These are phyloP conservation scores for Discostella pseudostelligera DNA, from an alignment of 108 stramenopile genomes.

Conservation along the genomic window DNA sequence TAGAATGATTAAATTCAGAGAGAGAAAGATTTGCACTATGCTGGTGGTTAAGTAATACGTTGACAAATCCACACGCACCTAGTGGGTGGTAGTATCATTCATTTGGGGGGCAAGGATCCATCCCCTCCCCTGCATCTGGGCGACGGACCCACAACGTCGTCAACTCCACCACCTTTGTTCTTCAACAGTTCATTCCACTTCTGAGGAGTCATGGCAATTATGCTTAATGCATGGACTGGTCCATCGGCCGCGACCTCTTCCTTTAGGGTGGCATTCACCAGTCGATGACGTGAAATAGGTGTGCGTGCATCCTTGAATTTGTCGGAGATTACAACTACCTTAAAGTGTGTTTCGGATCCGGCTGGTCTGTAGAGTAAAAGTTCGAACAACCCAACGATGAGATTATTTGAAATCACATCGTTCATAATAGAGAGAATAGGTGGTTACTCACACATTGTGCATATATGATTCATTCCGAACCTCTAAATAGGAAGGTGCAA, in stretches of 20 bases:
- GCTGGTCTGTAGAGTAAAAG: constrained; percentile 44
- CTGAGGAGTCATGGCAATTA: constrained; percentile 91
- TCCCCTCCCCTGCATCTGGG: constrained; percentile 82
- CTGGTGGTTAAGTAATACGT: too few relatives aligned
- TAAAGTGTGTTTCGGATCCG: constrained; percentile 94
- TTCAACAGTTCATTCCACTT: constrained; percentile 78
- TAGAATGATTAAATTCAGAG: too few relatives aligned
- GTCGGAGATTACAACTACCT: constrained; percentile 84
- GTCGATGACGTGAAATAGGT: constrained; percentile 77
- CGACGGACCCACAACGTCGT: constrained; percentile 51
- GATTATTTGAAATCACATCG: not conserved
- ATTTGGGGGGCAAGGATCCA: constrained; percentile 59
- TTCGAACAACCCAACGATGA: not conserved
- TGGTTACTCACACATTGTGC: constrained; percentile 77
- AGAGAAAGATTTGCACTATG: too few relatives aligned
- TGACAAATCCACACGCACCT: not conserved
- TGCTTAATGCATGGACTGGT: constrained; percentile 94
- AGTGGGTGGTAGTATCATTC: not conserved
- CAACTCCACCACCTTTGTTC: constrained; percentile 6
- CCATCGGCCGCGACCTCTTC: constrained; percentile 72
- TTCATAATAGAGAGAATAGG: not conserved
- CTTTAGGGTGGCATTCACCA: constrained; percentile 73
- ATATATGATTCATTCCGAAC: constrained; percentile 83
- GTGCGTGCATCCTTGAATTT: constrained; percentile 69
- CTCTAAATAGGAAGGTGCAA: constrained; percentile 66